phyloP scores from a whole-genome alignment of 306 rosid species.

The Gynostemma pentaphyllum region DNA sequence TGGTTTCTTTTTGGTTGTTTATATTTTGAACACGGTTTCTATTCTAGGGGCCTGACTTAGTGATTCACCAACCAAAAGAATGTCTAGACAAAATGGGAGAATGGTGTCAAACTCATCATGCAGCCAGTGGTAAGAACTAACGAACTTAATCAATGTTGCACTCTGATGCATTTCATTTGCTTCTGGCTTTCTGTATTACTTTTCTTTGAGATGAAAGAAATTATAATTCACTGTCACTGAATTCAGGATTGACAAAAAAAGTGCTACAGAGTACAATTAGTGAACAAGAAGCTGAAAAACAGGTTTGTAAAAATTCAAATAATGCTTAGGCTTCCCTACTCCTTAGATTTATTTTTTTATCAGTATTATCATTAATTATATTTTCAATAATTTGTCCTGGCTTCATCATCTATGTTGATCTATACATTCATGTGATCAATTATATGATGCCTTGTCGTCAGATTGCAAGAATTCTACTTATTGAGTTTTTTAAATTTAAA shows the following conservation, averaged over 20 bases:
- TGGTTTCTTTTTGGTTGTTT: background rate
- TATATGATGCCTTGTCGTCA: background rate
- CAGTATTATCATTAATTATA: background rate
- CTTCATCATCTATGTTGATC: background rate
- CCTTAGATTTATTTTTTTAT: background rate
- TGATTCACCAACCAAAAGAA: conserved; percentile 75
- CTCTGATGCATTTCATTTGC: background rate
- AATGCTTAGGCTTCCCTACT: background rate
- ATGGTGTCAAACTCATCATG: conserved; percentile 93
- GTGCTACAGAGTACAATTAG: conserved; percentile 61
- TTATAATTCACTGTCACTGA: background rate
- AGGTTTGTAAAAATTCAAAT: conserved; percentile 39
- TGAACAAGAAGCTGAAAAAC: conserved; percentile 85
- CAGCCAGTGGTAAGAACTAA: conserved; percentile 69
- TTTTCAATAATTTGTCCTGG: too few relatives aligned
- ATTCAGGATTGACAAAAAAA: conserved; percentile 58
- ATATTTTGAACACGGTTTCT: background rate
- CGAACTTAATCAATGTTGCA: conserved; percentile 8
- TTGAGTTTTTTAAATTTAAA: background rate
- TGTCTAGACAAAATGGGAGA: conserved; percentile 89
- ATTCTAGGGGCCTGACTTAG: conserved; percentile 86
- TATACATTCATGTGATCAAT: background rate
- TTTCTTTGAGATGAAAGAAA: conserved; percentile 2
- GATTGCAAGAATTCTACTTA: background rate
- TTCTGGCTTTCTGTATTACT: background rate